Evolutionary conservation across 108 stramenopile genomes (phyloP).

Genomic region (Nitzschia inconspicua): DNA sequence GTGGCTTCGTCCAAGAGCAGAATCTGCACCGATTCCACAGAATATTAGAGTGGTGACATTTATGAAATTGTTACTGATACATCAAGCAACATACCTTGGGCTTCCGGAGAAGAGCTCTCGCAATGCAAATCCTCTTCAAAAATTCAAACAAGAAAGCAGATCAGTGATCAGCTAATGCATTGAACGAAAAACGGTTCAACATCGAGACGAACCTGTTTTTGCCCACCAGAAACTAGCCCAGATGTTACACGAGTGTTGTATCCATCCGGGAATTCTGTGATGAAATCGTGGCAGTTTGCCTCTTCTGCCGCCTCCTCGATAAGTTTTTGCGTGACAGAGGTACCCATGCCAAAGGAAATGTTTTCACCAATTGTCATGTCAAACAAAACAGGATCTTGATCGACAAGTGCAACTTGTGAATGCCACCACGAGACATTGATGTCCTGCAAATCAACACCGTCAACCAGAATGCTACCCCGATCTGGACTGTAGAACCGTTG

Average conservation of each 20-base stretch:
- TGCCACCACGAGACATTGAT: slow-evolving; percentile 74
- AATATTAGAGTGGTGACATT: too few relatives aligned
- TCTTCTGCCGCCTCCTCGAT: slow-evolving; percentile 66
- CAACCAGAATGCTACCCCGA: slow-evolving; percentile 49
- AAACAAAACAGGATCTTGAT: slow-evolving; percentile 80
- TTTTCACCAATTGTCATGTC: slow-evolving; percentile 72
- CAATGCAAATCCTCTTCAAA: slow-evolving; percentile 85
- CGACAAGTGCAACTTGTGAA: slow-evolving; percentile 32
- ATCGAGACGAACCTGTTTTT: too few relatives aligned
- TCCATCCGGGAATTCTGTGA: slow-evolving; percentile 51
- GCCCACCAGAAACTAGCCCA: slow-evolving; percentile 47
- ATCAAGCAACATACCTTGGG: too few relatives aligned
- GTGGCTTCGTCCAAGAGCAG: slow-evolving; percentile 64
- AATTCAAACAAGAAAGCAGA: too few relatives aligned
- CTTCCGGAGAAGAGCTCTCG: slow-evolving; percentile 57
- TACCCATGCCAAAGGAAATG: slow-evolving; percentile 66
- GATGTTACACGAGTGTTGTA: slow-evolving; percentile 47
- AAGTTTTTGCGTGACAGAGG: slow-evolving; percentile 40
- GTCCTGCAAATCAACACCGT: slow-evolving; percentile 63
- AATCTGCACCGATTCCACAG: too few relatives aligned
- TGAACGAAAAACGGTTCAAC: too few relatives aligned
- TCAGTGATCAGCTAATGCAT: too few relatives aligned
- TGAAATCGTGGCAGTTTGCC: slow-evolving; percentile 82
- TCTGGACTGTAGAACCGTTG: slow-evolving; percentile 69
- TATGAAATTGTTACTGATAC: too few relatives aligned